Evolutionary conservation across 495 filamentous ascomycete species (phyloP).

Genomic region (Cercophora newfieldiana): DNA sequence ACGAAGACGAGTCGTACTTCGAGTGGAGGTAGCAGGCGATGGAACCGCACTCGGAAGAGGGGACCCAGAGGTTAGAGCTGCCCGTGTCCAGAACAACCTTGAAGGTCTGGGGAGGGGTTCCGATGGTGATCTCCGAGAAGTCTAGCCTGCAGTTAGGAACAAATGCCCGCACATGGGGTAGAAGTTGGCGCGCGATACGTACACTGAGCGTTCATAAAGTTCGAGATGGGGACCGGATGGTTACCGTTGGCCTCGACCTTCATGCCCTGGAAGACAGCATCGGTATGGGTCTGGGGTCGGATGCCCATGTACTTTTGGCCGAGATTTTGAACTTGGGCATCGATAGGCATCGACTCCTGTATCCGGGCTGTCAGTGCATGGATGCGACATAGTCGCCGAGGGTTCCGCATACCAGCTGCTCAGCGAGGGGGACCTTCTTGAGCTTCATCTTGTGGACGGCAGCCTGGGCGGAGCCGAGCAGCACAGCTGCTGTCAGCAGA

Average conservation of each 20-base stretch:
- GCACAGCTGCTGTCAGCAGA: slow-evolving; percentile 71
- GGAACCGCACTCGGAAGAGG: slow-evolving; percentile 83
- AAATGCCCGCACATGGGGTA: not conserved
- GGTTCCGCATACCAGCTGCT: slow-evolving; percentile 76
- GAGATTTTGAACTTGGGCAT: slow-evolving; percentile 74
- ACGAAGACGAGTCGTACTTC: slow-evolving; percentile 91
- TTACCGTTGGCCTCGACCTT: slow-evolving; percentile 63
- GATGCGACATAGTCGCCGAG: not conserved
- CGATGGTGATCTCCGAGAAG: slow-evolving; percentile 94
- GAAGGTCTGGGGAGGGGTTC: slow-evolving; percentile 89
- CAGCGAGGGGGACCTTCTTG: slow-evolving; percentile 88
- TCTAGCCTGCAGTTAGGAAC: slow-evolving; percentile 52
- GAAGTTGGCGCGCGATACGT: slow-evolving; percentile 37
- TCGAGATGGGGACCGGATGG: slow-evolving; percentile 86
- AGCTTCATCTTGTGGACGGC: slow-evolving; percentile 93
- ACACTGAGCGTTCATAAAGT: slow-evolving; percentile 99
- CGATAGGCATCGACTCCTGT: slow-evolving; percentile 75
- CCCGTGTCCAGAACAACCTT: slow-evolving; percentile 99
- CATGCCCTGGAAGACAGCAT: slow-evolving; percentile 77
- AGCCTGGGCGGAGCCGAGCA: slow-evolving; percentile 80
- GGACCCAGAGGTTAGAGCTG: slow-evolving; percentile 99
- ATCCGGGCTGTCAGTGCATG: slow-evolving; percentile 19
- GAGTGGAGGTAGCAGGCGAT: slow-evolving; percentile 98
- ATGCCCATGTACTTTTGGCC: slow-evolving; percentile 94
- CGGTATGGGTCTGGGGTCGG: slow-evolving; percentile 64